Evolutionary conservation across 2,329 filamentous ascomycete species (phyloP).

Genomic region (Pseudogymnoascus sp.): DNA sequence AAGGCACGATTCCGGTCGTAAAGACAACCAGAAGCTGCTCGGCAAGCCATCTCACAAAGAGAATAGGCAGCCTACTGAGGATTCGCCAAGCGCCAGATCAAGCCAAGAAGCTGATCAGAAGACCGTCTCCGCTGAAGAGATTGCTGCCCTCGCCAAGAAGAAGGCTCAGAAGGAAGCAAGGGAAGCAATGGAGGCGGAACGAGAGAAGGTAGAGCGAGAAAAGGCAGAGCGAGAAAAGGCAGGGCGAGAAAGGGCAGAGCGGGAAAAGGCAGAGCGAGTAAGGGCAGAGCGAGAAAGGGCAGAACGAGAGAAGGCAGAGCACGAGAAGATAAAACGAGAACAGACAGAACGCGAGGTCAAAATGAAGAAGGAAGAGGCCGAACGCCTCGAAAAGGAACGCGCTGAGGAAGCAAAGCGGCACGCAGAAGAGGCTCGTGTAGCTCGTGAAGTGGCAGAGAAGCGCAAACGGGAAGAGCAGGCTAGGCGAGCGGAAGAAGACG

Average conservation of each 20-base stretch:
- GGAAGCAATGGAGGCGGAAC: slow-evolving; percentile 22
- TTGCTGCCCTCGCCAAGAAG: slow-evolving; percentile 25
- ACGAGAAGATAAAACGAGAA: slow-evolving; percentile 7
- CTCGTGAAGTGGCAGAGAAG: slow-evolving; percentile 28
- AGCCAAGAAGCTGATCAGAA: slow-evolving; percentile 1
- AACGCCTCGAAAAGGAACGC: slow-evolving; percentile 29
- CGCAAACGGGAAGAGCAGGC: slow-evolving; percentile 14
- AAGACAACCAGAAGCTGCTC: slow-evolving; percentile 12
- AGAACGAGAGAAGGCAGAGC: slow-evolving; percentile 20
- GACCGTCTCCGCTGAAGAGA: background rate
- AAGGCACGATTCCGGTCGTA: background rate
- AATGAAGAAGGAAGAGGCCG: slow-evolving; percentile 19
- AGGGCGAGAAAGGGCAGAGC: slow-evolving; percentile 29
- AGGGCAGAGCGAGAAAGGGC: slow-evolving; percentile 25
- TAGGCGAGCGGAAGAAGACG: slow-evolving; percentile 18
- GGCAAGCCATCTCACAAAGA: slow-evolving; percentile 18
- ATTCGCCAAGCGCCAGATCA: slow-evolving; percentile 9
- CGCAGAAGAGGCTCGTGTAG: slow-evolving; percentile 15
- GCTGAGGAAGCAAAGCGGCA: slow-evolving; percentile 22
- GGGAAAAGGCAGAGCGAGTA: slow-evolving; percentile 23
- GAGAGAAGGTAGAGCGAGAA: slow-evolving; percentile 26
- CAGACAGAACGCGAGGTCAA: slow-evolving; percentile 13
- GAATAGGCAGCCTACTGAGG: slow-evolving; percentile 10
- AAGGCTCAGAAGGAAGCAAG: slow-evolving; percentile 29
- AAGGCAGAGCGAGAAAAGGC: slow-evolving; percentile 24